These are phyloP conservation scores for Helianthus annuus DNA, from an alignment of 129 eudicot genomes.

Conservation along the genomic window HanXRQr2.0-SUNRISE NC_035437.2:159227798-159228297, in stretches of 20 bases:
- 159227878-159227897: neutral
- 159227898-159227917: slow-evolving; percentile 66
- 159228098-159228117: neutral
- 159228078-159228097: neutral
- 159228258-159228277: too few species aligned
- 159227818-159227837: neutral
- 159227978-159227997: slow-evolving; percentile 41
- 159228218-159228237: too few species aligned
- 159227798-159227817: neutral
- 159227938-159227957: slow-evolving; percentile 68
- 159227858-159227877: slow-evolving; percentile 1
- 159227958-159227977: slow-evolving; percentile 62
- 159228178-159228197: too few species aligned
- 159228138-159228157: too few species aligned
- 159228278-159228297: too few species aligned
- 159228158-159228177: too few species aligned
- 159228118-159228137: neutral
- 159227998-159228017: slow-evolving; percentile 42
- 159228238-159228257: too few species aligned
- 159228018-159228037: neutral
- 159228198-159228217: too few species aligned
- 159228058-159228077: neutral
- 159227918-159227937: slow-evolving; percentile 65
- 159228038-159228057: neutral
- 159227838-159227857: slow-evolving; percentile 7